Percentiles rank a stretch among this genome's conserved stretches.
Conservation (phyloP, 2,329 filamentous ascomycete species). For the Rhinocladiella similis region DNA sequence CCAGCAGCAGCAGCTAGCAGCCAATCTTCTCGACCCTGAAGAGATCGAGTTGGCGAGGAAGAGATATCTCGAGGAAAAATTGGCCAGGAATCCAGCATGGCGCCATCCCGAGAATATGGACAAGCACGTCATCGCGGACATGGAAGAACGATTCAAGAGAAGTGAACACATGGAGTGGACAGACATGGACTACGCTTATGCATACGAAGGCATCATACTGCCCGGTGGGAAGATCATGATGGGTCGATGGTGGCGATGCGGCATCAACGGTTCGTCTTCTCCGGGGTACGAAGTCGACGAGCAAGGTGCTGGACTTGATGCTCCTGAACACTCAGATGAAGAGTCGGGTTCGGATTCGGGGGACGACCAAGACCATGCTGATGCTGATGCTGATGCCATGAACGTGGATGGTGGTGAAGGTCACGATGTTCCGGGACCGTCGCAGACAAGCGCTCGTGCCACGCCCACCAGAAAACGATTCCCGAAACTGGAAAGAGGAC, state of each 20-base stretch:
- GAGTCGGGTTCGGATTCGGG: slow-evolving; percentile 12
- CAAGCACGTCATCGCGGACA: slow-evolving; percentile 16
- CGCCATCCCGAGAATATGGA: slow-evolving; percentile 6
- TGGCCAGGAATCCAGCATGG: slow-evolving; percentile 11
- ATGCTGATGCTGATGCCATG: slow-evolving; percentile 1
- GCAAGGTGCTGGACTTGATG: too few species aligned
- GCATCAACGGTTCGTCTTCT: slow-evolving; percentile 11
- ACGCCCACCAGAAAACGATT: background rate
- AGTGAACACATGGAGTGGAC: slow-evolving; percentile 22
- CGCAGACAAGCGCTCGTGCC: background rate
- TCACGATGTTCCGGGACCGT: background rate
- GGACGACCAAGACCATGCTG: background rate
- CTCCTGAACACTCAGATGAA: background rate
- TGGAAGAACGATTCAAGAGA: slow-evolving; percentile 25
- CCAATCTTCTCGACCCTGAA: background rate
- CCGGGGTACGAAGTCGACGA: slow-evolving; percentile 18
- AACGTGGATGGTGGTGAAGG: slow-evolving; percentile 9
- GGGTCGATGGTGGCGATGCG: slow-evolving; percentile 50
- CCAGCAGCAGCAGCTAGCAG: background rate
- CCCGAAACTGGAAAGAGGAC: slow-evolving; percentile 23
- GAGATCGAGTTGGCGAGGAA: slow-evolving; percentile 18
- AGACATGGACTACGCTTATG: slow-evolving; percentile 40
- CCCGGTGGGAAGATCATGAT: slow-evolving; percentile 50
- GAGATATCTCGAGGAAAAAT: slow-evolving; percentile 6
- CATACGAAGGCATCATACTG: slow-evolving; percentile 50